A percentile compares a stretch with the other conserved stretches of the same genome.
Conservation (phyloP, 2,329 filamentous ascomycete species). For the Knufia fluminis region DNA sequence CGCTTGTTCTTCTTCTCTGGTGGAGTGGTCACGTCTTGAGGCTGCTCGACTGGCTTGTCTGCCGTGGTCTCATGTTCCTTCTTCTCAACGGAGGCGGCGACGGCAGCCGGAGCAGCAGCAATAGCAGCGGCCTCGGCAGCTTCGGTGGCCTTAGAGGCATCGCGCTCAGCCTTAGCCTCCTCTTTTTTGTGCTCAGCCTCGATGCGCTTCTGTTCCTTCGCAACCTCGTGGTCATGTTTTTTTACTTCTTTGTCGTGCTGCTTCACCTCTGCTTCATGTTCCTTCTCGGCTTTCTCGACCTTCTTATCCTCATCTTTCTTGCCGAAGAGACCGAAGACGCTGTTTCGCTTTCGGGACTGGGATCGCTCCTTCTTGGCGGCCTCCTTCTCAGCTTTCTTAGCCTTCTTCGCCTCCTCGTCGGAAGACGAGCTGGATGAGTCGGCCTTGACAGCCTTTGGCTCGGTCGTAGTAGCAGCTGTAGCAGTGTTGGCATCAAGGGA, state of each 20-base stretch:
- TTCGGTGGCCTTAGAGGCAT: conserved; percentile 31
- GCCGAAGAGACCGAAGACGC: conserved; percentile 50
- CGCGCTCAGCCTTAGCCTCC: conserved; percentile 28
- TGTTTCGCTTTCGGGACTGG: conserved; percentile 50
- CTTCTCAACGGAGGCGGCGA: conserved; percentile 44
- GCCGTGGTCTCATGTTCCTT: conserved; percentile 33
- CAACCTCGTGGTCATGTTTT: conserved; percentile 35
- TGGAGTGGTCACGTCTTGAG: conserved; percentile 31
- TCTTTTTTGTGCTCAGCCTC: conserved; percentile 38
- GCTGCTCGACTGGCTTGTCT: conserved; percentile 28
- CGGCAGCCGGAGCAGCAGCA: conserved; percentile 30
- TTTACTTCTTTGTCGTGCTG: conserved; percentile 28
- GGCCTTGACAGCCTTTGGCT: conserved; percentile 9
- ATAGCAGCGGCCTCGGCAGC: conserved; percentile 28
- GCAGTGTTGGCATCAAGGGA: conserved; percentile 18
- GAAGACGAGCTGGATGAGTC: conserved; percentile 20
- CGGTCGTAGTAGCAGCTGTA: conserved; percentile 11
- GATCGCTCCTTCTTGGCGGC: conserved; percentile 49
- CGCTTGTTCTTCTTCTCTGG: conserved; percentile 70
- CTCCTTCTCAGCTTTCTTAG: conserved; percentile 34
- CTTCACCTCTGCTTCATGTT: conserved; percentile 32
- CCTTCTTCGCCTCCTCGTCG: conserved; percentile 6
- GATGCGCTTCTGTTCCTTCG: conserved; percentile 30
- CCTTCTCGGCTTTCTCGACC: conserved; percentile 35
- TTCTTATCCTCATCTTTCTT: conserved; percentile 51